phyloP scores from a whole-genome alignment of 1,284 basidiomycete genomes.

The Puccinia polysora region DNA sequence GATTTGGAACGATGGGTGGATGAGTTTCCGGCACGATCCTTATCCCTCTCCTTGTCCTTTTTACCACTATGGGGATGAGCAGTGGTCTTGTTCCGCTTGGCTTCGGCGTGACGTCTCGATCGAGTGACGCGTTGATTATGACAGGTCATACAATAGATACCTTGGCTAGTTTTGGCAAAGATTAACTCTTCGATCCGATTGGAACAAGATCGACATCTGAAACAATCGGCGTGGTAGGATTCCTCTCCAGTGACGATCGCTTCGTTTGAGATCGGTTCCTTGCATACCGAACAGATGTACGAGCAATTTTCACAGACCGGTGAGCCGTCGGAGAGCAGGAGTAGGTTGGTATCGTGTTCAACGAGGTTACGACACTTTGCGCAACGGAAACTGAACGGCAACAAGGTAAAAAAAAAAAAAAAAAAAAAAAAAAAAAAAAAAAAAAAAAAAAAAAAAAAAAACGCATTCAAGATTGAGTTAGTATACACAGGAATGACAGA shows the following conservation, averaged over 20 bases:
- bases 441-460: not conserved
- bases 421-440: not conserved
- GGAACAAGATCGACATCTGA: conserved; percentile 92
- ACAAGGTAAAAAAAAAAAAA: not conserved
- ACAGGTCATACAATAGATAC: conserved; percentile 97
- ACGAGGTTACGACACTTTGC: conserved; percentile 57
- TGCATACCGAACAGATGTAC: conserved; percentile 88
- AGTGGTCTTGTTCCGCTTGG: conserved; percentile 55
- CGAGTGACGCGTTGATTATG: conserved; percentile 94
- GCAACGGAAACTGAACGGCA: conserved; percentile 25
- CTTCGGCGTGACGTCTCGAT: conserved; percentile 80
- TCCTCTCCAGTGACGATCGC: conserved; percentile 99
- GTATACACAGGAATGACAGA: too few species aligned
- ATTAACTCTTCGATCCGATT: conserved; percentile 94
- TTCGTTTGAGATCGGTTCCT: conserved; percentile 85
- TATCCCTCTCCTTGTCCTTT: conserved; percentile 1
- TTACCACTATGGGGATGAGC: not conserved
- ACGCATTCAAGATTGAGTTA: not conserved
- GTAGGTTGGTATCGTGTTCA: conserved; percentile 82
- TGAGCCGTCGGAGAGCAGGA: conserved; percentile 89
- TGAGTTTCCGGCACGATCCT: conserved; percentile 1
- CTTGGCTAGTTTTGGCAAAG: conserved; percentile 95
- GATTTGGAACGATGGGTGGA: conserved; percentile 19
- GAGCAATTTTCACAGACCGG: conserved; percentile 96
- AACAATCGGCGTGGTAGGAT: conserved; percentile 96